Conservation (phyloP, 768 basidiomycete genomes). For the Sarcomyxa edulis region DNA sequence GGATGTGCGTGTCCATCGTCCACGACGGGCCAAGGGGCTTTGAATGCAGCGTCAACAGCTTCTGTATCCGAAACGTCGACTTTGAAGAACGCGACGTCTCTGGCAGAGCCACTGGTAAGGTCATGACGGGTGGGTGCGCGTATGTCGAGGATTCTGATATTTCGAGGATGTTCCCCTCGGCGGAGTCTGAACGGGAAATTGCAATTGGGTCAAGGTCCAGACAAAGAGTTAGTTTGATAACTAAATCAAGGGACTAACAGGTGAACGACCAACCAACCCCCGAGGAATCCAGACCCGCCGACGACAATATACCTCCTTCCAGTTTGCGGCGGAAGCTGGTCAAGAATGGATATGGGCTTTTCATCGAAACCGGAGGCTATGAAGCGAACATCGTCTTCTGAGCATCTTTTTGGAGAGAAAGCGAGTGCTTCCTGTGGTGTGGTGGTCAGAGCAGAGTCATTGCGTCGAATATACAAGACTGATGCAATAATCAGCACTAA, state of each 20-base stretch:
- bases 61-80: constrained; percentile 52
- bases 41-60: constrained; percentile 58
- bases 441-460: constrained; percentile 49
- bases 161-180: constrained; percentile 64
- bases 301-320: constrained; percentile 73
- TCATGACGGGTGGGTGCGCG: constrained; percentile 54
- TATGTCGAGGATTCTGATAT: constrained; percentile 65
- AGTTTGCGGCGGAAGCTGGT: constrained; percentile 60
- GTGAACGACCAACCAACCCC: constrained; percentile 72
- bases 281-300: constrained; percentile 73
- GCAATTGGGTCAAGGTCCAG: neutral
- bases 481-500: constrained; percentile 11
- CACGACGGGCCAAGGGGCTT: constrained; percentile 52
- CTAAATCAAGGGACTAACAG: constrained; percentile 30
- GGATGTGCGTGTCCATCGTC: constrained; percentile 16
- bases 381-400: constrained; percentile 32
- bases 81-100: constrained; percentile 50
- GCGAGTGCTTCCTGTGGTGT: constrained; percentile 41
- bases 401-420: constrained; percentile 50
- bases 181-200: constrained; percentile 16
- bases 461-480: constrained; percentile 38
- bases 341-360: constrained; percentile 26
- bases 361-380: constrained; percentile 31
- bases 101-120: constrained; percentile 44
- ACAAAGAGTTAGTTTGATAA: neutral